A percentile compares a stretch with the other conserved stretches of the same genome.
These are phyloP conservation scores for Hypoxylon lienhwacheense DNA, from an alignment of 495 filamentous ascomycete genomes.

Conservation along the genomic window DNA sequence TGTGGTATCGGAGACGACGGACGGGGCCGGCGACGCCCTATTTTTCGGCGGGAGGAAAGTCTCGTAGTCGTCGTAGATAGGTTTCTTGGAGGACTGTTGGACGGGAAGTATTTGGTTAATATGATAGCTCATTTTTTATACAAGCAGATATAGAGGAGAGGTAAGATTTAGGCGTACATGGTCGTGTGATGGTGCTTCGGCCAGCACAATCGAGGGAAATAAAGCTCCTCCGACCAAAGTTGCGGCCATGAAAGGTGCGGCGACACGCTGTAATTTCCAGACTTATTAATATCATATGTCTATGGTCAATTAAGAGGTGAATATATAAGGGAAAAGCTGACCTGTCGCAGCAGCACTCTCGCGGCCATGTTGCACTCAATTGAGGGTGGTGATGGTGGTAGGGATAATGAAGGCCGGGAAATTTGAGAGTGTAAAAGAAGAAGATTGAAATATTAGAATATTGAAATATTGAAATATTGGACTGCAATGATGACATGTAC, in stretches of 20 bases:
- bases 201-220: constrained; percentile 48
- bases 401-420: constrained; percentile 8
- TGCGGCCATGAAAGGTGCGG: constrained; percentile 52
- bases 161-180: constrained; percentile 39
- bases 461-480: constrained; percentile 15
- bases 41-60: constrained; percentile 43
- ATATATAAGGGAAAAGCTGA: constrained; percentile 21
- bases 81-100: constrained; percentile 63
- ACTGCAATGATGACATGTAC: constrained; percentile 21
- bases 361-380: constrained; percentile 55
- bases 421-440: neutral
- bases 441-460: constrained; percentile 9
- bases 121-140: neutral
- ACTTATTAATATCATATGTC: constrained; percentile 19
- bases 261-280: constrained; percentile 38
- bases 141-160: neutral
- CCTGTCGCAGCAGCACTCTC: constrained; percentile 56
- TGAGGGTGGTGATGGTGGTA: constrained; percentile 29
- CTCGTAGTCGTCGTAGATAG: constrained; percentile 82
- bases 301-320: too few relatives aligned
- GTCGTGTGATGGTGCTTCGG: constrained; percentile 48
- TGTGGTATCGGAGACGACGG: constrained; percentile 36
- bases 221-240: constrained; percentile 50
- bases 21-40: constrained; percentile 38
- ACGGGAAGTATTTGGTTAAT: constrained; percentile 24